phyloP scores from a whole-genome alignment of 768 basidiomycete species.

The Auricularia sp. region DNA sequence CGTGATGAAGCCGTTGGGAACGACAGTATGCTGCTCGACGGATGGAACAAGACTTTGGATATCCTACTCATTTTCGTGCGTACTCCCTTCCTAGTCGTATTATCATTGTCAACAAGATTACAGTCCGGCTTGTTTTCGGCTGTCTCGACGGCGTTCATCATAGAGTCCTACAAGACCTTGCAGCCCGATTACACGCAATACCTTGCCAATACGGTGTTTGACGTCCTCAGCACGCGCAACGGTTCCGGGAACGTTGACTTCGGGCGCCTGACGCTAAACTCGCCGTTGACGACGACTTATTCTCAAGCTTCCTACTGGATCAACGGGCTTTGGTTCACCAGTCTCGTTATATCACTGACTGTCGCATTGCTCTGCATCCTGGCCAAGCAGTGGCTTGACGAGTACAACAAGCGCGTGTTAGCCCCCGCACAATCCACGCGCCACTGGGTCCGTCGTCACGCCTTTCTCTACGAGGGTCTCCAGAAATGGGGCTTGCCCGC shows the following conservation, averaged over 20 bases:
- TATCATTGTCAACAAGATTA: neutral
- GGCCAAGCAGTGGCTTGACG: neutral
- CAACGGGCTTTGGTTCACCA: slow-evolving; percentile 4
- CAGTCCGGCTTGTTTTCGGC: slow-evolving; percentile 9
- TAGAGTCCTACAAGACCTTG: slow-evolving; percentile 10
- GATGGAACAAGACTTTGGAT: slow-evolving; percentile 5
- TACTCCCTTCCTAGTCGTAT: neutral
- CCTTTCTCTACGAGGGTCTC: slow-evolving; percentile 1
- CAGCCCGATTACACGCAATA: slow-evolving; percentile 4
- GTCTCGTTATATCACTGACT: neutral
- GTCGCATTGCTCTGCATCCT: slow-evolving; percentile 1
- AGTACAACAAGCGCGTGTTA: neutral
- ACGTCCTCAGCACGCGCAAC: neutral
- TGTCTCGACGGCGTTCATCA: slow-evolving; percentile 6
- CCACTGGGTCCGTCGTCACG: neutral
- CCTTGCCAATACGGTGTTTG: neutral
- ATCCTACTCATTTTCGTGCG: slow-evolving; percentile 5
- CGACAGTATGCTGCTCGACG: slow-evolving; percentile 2
- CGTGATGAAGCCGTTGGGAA: slow-evolving; percentile 6
- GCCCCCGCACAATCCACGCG: neutral
- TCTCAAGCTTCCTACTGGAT: neutral
- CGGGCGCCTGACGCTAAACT: neutral
- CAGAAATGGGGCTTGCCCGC: neutral
- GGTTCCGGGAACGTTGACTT: neutral
- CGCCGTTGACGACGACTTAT: neutral